phyloP scores from a whole-genome alignment of 78 protist species.

The Isochrysis galbana region DNA sequence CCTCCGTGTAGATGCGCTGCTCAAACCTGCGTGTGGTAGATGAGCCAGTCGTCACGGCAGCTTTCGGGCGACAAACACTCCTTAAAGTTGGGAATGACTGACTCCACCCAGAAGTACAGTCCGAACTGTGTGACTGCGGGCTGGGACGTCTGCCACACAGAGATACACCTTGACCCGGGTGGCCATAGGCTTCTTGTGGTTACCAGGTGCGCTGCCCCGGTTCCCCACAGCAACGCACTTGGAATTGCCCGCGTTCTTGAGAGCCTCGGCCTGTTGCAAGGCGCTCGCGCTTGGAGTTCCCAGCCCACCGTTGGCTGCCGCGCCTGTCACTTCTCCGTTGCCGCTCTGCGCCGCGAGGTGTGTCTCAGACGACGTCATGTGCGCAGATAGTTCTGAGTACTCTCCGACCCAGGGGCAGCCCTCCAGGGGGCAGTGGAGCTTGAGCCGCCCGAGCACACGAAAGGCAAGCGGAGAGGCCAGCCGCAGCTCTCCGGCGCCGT shows the following conservation, averaged over 20 bases:
- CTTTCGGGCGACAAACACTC: no score
- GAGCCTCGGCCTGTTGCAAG: not conserved
- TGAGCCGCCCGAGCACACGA: slow-evolving; percentile 20
- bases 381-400: not conserved
- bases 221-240: no score
- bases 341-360: not conserved
- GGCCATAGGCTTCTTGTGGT: no score
- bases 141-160: no score
- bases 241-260: not conserved
- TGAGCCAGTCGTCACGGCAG: no score
- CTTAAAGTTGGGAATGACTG: no score
- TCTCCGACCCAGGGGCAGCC: not conserved
- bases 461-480: slow-evolving; percentile 9
- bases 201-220: no score
- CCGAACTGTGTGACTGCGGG: no score
- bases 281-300: not conserved
- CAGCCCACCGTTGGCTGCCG: not conserved
- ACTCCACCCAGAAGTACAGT: no score
- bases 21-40: no score
- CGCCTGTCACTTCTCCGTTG: not conserved
- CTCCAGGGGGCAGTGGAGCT: slow-evolving; percentile 7
- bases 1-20: not conserved
- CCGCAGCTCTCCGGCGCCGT: not conserved
- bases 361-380: not conserved
- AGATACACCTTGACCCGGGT: no score